phyloP scores from a whole-genome alignment of 1,284 basidiomycete genomes.

The Blastosporella zonata region DNA sequence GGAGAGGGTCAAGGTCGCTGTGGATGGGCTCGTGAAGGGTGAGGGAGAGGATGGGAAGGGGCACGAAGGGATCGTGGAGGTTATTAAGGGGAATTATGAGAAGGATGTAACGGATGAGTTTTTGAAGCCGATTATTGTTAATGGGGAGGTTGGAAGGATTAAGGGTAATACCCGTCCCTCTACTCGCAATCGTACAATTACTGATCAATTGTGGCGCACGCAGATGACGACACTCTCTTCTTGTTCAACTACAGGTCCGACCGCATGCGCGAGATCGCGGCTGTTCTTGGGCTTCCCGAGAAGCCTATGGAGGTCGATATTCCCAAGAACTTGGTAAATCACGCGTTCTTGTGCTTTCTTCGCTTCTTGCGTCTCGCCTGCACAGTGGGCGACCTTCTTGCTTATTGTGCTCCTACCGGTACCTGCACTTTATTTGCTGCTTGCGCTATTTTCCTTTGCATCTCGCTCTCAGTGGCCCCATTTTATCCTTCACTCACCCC shows the following conservation, averaged over 20 bases:
- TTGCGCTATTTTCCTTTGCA: no score
- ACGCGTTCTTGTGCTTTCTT: background rate
- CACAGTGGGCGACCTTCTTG: no score
- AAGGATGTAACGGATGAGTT: conserved; percentile 90
- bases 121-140: conserved; percentile 87
- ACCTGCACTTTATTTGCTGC: no score
- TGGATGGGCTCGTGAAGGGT: conserved; percentile 79
- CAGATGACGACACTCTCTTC: conserved; percentile 78
- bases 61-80: conserved; percentile 42
- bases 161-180: conserved; percentile 58
- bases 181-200: background rate
- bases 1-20: conserved; percentile 86
- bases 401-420: no score
- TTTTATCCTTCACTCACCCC: no score
- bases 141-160: conserved; percentile 75
- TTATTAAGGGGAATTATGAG: conserved; percentile 73
- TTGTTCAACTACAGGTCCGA: conserved; percentile 96
- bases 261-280: conserved; percentile 84
- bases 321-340: conserved; percentile 75
- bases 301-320: conserved; percentile 80
- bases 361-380: conserved; percentile 1
- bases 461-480: no score
- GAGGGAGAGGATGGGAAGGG: conserved; percentile 58
- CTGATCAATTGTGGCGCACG: background rate
- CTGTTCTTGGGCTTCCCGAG: conserved; percentile 77